Conservation (phyloP, 768 basidiomycete genomes). For the Postia placenta region DNA sequence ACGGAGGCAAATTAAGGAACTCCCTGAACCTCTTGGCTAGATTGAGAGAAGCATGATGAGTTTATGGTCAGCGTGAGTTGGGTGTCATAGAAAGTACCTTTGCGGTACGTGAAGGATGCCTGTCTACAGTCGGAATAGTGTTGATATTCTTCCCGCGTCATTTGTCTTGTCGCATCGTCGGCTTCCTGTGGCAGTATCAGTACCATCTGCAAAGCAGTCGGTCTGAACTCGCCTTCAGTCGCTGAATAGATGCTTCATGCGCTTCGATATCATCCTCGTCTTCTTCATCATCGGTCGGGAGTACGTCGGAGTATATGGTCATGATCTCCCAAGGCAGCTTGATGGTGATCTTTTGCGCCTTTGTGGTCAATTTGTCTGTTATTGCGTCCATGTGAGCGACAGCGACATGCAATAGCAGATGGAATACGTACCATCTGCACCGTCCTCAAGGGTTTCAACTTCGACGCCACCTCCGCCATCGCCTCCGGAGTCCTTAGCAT, state of each 20-base stretch:
- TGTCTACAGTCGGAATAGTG: conserved; percentile 96
- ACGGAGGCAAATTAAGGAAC: conserved; percentile 83
- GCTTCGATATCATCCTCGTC: conserved; percentile 96
- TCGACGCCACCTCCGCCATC: conserved; percentile 77
- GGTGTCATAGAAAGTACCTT: conserved; percentile 61
- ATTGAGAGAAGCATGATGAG: neutral
- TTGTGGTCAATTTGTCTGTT: conserved; percentile 72
- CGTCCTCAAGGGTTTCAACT: conserved; percentile 79
- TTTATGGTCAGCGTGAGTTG: neutral
- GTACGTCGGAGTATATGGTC: conserved; percentile 85
- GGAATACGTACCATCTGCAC: conserved; percentile 57
- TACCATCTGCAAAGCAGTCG: neutral
- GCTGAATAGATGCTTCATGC: conserved; percentile 87
- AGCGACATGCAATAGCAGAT: neutral
- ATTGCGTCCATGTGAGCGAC: neutral
- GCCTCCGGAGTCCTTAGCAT: conserved; percentile 85
- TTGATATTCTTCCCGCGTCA: conserved; percentile 96
- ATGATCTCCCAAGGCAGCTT: conserved; percentile 95
- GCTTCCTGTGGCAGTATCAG: conserved; percentile 57
- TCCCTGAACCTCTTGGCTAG: conserved; percentile 91
- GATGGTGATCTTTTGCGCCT: conserved; percentile 89
- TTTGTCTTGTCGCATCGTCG: conserved; percentile 89
- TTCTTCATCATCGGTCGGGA: conserved; percentile 91
- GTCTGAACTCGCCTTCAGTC: conserved; percentile 52
- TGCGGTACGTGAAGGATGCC: conserved; percentile 94